Evolutionary conservation across 345 rosid genomes (phyloP), one percentile per base, ranked within the genome.

Genomic region (Gossypium mustelinum): DNA sequence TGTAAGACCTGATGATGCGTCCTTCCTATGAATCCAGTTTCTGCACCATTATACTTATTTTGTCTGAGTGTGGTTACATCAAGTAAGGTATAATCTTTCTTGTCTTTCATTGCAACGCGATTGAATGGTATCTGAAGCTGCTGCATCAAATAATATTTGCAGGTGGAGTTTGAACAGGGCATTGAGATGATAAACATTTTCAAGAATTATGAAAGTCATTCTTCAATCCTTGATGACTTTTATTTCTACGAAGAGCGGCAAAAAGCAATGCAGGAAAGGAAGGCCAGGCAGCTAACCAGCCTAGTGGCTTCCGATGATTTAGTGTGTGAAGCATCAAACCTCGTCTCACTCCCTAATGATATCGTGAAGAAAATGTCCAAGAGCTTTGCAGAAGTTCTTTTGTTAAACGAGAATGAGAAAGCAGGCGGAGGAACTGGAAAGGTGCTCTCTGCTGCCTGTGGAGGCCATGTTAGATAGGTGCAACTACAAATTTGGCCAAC

Each of bases 161-260:
- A 87, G 98, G 92, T 93, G 56, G 87, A 85, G 74, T 59, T 89
- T 66, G 85, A 84, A 51, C 93, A 86, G 43, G 97, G 98, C 25
- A 79, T 84, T 61, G 92, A 89, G 84, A 89, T 89, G 83, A 72
- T 93, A 72, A 83, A 85, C 60, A 86, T 91, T 54, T 93, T 88
- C 65, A 83, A 85, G 61, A 78, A 77, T 57, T 85, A 83, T 65
- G 84, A 79, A 70, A 81, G 74, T 56, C 80, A 76, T 60, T 84
- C 94, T 9, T 93, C 94, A 64, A 87, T 89, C 76, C 85, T 93
- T 11, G 94, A 93, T 74, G 98, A 93, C 71, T 93, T 89, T 68
- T 77, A 80, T 62, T 93, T 93, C 71, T 93, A 89, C 29, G 97
- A 93, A 82, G 92, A 86, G 77, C 82, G 97, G 50, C 94, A 93